Evolutionary conservation across 768 basidiomycete genomes (phyloP).

Genomic region (Mycena leptocephala): DNA sequence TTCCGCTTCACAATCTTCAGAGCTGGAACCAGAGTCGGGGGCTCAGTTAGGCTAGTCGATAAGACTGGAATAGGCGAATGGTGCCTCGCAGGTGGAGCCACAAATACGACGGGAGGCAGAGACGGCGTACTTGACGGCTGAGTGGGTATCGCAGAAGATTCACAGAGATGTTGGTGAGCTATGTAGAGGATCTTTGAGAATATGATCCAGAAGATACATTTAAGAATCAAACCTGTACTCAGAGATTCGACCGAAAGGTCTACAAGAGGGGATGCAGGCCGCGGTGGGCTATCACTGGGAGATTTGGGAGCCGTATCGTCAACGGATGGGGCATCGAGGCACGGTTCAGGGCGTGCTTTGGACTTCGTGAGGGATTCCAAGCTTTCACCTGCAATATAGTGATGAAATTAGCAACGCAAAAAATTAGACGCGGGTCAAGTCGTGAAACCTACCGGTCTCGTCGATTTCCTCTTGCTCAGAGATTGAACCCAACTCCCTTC

Average conservation of each 20-base stretch:
- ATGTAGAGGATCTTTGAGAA: background rate
- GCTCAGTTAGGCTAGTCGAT: conserved; percentile 37
- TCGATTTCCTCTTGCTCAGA: background rate
- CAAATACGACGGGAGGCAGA: conserved; percentile 31
- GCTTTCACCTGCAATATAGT: too few relatives aligned
- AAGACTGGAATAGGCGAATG: conserved; percentile 23
- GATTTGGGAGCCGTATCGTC: background rate
- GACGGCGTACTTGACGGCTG: conserved; percentile 1
- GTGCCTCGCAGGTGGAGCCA: conserved; percentile 20
- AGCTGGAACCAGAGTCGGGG: conserved; percentile 59
- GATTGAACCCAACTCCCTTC: conserved; percentile 4
- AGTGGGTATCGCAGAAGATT: conserved; percentile 3
- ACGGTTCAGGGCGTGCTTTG: background rate
- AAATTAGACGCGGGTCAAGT: background rate
- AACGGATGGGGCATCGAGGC: background rate
- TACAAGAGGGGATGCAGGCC: background rate
- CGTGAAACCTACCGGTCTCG: background rate
- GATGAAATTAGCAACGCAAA: too few relatives aligned
- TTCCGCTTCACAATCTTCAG: conserved; percentile 66
- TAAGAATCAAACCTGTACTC: conserved; percentile 16
- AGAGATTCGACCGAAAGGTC: background rate
- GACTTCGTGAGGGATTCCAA: background rate
- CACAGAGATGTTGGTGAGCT: background rate
- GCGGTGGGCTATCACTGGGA: background rate
- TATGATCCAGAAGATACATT: background rate